These are phyloP conservation scores for Beauveria sp. DNA, from an alignment of 2,329 filamentous ascomycete species.

Conservation along the genomic window DNA sequence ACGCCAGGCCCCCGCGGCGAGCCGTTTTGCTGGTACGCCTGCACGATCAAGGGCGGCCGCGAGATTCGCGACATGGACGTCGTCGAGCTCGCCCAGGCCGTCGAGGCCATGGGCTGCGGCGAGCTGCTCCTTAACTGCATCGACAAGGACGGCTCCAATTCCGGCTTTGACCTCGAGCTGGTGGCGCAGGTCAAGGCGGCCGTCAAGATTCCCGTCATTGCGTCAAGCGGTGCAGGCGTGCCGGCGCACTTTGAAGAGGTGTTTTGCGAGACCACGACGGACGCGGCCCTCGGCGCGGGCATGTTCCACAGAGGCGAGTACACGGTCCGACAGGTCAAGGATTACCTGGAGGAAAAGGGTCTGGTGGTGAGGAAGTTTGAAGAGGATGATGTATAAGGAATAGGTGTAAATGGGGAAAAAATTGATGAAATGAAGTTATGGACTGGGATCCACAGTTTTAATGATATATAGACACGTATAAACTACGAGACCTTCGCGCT, in stretches of 20 bases:
- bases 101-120: conserved; percentile 91
- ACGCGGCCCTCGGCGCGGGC: conserved; percentile 88
- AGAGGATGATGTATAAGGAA: conserved; percentile 44
- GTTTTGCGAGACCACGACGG: conserved; percentile 75
- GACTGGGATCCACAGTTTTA: neutral
- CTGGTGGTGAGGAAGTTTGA: conserved; percentile 77
- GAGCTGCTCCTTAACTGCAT: conserved; percentile 97
- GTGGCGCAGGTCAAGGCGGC: conserved; percentile 82
- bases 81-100: conserved; percentile 75
- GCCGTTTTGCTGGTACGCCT: conserved; percentile 89
- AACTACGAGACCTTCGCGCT: neutral
- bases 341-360: conserved; percentile 63
- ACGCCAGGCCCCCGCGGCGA: conserved; percentile 69
- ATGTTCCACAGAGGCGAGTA: conserved; percentile 98
- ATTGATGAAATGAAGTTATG: neutral
- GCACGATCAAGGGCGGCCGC: conserved; percentile 90
- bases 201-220: conserved; percentile 88
- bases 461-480: conserved; percentile 4
- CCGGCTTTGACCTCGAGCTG: conserved; percentile 88
- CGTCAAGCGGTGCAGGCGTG: conserved; percentile 83
- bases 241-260: conserved; percentile 87
- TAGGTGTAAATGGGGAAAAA: too few species aligned
- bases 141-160: conserved; percentile 91
- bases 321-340: conserved; percentile 90
- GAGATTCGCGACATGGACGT: conserved; percentile 94